phyloP scores from a whole-genome alignment of 2,329 filamentous ascomycete species.

The Beauveria varroae region DNA sequence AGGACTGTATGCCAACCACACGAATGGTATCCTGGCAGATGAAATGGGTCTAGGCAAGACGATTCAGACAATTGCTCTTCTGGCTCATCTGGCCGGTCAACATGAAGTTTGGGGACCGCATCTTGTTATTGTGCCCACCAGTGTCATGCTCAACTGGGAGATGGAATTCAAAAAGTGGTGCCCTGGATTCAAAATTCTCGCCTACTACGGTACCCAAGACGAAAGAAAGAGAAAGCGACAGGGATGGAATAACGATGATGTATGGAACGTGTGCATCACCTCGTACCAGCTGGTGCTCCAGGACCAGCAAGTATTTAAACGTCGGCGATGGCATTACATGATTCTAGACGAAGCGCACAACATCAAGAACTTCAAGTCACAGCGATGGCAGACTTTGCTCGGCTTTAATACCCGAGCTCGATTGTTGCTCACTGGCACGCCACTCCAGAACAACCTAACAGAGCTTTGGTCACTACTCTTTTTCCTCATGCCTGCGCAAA shows the following conservation, averaged over 20 bases:
- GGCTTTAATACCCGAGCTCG: slow-evolving; percentile 87
- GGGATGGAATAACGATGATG: slow-evolving; percentile 87
- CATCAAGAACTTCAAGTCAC: slow-evolving; percentile 98
- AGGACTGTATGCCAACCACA: slow-evolving; percentile 82
- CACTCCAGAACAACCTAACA: slow-evolving; percentile 92
- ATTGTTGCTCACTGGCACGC: slow-evolving; percentile 85
- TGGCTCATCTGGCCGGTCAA: slow-evolving; percentile 85
- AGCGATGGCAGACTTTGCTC: slow-evolving; percentile 90
- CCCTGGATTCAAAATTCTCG: slow-evolving; percentile 94
- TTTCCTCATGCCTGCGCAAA: slow-evolving; percentile 89
- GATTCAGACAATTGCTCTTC: slow-evolving; percentile 90
- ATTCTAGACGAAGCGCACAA: slow-evolving; percentile 98
- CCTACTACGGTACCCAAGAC: slow-evolving; percentile 91
- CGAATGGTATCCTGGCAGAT: slow-evolving; percentile 93
- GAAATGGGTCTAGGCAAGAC: slow-evolving; percentile 99
- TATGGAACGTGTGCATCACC: slow-evolving; percentile 97
- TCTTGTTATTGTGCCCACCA: slow-evolving; percentile 91
- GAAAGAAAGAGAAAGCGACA: slow-evolving; percentile 85
- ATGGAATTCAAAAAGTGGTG: slow-evolving; percentile 99
- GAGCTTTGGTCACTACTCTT: slow-evolving; percentile 96
- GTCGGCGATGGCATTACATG: slow-evolving; percentile 93
- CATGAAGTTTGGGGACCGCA: slow-evolving; percentile 94
- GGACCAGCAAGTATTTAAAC: slow-evolving; percentile 88
- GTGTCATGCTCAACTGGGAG: slow-evolving; percentile 99
- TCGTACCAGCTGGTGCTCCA: slow-evolving; percentile 95